These are phyloP conservation scores for Euphorbia peplus DNA, from an alignment of 345 rosid genomes.

Conservation along the genomic window DNA sequence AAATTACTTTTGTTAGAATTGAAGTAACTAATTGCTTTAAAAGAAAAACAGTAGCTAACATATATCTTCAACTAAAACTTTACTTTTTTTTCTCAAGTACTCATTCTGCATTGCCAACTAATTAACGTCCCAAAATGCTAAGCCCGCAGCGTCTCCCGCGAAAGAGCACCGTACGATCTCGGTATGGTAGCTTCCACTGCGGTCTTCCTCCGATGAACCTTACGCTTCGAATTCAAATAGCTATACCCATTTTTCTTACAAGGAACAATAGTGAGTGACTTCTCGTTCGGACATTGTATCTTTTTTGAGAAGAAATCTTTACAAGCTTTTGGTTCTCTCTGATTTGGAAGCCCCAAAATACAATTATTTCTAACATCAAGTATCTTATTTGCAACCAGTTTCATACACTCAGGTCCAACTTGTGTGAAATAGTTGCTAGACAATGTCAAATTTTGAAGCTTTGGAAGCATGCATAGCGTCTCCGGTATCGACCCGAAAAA, in stretches of 20 bases:
- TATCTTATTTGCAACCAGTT: slow-evolving; percentile 22
- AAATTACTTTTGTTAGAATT: too few species aligned
- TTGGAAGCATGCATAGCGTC: slow-evolving; percentile 42
- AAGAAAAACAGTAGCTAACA: too few species aligned
- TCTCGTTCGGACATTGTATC: slow-evolving; percentile 19
- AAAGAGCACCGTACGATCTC: slow-evolving; percentile 28
- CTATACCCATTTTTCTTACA: slow-evolving; percentile 19
- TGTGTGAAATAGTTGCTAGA: slow-evolving; percentile 54
- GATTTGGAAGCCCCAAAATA: slow-evolving; percentile 48
- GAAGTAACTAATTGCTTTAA: too few species aligned
- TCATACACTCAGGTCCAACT: slow-evolving; percentile 49
- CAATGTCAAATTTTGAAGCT: slow-evolving; percentile 28
- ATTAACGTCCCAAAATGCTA: background rate
- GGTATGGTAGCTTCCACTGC: slow-evolving; percentile 19
- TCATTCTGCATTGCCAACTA: too few species aligned
- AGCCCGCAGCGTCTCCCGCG: slow-evolving; percentile 15
- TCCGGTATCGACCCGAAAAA: slow-evolving; percentile 51
- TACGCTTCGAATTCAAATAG: background rate
- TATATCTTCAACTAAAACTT: too few species aligned
- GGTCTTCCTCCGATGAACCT: background rate
- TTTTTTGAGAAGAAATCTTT: slow-evolving; percentile 29
- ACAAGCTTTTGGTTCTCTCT: slow-evolving; percentile 36
- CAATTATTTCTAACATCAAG: slow-evolving; percentile 52
- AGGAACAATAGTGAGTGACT: slow-evolving; percentile 31
- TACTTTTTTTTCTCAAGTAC: too few species aligned